Evolutionary conservation across 2,329 filamentous ascomycete species (phyloP), one percentile per base, ranked within the genome.

Genomic region (Aspergillus melleus): DNA sequence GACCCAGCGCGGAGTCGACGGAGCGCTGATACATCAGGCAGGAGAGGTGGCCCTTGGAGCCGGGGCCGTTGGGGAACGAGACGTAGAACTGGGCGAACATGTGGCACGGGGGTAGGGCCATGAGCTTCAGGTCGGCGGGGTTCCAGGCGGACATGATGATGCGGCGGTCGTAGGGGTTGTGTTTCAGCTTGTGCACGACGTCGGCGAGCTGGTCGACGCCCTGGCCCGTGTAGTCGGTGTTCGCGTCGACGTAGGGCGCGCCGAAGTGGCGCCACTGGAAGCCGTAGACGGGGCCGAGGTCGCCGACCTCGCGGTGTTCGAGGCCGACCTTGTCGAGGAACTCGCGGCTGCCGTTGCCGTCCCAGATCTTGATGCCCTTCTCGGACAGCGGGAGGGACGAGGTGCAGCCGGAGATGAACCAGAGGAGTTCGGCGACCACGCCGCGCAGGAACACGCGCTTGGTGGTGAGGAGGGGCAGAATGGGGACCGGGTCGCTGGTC

Each of bases 261-360:
- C 95, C 95, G 71, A 99, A 99, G 77, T 98, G 94, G 3, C 95
- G 90, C 95, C 95, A 99, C 78, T 99, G 95, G 79, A 99, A 99
- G 1, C 95, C 95, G 74, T 99, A 99, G 0, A 98, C 93, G 30
- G 95, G 95, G 0, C 95, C 95, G 0, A 99, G 83, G 72, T 99
- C 95, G 65, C 95, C 95, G 20, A 88, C 90, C 55, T 87, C 91
- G 61, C 94, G 91, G 73, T 96, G 88, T 0, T 83, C 81, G 6
- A 98, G 84, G 0, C 94, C 94, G 1, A 95, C 85, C 63, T 83
- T 88, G 80, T 99, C 94, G 42, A 99, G 90, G 75, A 90, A 98
- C 71, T 88, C 90, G 68, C 95, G 90, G 51, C 89, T 92, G 49
- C 94, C 95, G 74, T 99, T 99, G 69, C 93, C 94, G 74, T 99